Percentiles rank a stretch among this genome's conserved stretches.
Conservation (phyloP, 352 stramenopile species). For the Phytophthora rubi region DNA sequence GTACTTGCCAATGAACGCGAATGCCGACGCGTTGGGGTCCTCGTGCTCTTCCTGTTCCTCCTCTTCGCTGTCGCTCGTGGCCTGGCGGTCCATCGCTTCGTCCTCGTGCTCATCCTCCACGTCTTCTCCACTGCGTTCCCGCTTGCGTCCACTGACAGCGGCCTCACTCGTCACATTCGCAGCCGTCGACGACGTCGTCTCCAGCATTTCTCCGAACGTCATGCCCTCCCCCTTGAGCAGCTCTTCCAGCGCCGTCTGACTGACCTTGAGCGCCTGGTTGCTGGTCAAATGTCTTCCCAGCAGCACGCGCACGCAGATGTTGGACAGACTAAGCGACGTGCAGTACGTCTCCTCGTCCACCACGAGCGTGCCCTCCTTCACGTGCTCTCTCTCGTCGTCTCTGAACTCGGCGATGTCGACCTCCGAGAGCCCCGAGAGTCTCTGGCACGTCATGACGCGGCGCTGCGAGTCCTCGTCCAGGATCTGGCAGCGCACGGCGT, state of each 20-base stretch:
- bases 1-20: conserved; percentile 81
- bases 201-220: conserved; percentile 65
- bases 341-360: conserved; percentile 86
- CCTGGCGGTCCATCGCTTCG: conserved; percentile 20
- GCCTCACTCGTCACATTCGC: conserved; percentile 4
- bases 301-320: conserved; percentile 84
- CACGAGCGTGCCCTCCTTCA: conserved; percentile 88
- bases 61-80: conserved; percentile 42
- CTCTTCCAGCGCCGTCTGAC: conserved; percentile 83
- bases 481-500: conserved; percentile 85
- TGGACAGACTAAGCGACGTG: conserved; percentile 77
- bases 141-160: conserved; percentile 27
- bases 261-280: conserved; percentile 87
- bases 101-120: conserved; percentile 24
- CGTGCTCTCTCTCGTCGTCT: conserved; percentile 83
- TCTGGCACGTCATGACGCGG: conserved; percentile 76
- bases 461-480: conserved; percentile 84
- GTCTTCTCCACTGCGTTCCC: conserved; percentile 30
- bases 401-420: conserved; percentile 88
- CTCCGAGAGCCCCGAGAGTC: conserved; percentile 83
- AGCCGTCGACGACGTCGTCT: conserved; percentile 28
- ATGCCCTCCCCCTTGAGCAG: conserved; percentile 78
- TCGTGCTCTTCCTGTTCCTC: conserved; percentile 41
- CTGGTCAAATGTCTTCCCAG: conserved; percentile 76
- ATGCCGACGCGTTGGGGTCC: conserved; percentile 47